Conservation (phyloP, 768 basidiomycete genomes). For the Tricholoma bakamatsutake region DNA sequence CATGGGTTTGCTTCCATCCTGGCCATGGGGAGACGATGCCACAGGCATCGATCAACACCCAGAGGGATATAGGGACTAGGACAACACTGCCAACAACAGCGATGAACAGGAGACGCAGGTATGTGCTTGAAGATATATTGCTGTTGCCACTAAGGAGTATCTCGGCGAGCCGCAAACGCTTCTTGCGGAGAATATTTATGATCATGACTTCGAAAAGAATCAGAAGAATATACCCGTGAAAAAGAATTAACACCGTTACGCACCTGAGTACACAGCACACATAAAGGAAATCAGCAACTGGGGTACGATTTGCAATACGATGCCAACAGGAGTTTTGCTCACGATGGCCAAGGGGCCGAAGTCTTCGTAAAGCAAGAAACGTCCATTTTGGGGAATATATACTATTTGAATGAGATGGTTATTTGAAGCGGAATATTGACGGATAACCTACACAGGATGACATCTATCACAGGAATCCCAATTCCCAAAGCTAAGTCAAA, state of each 20-base stretch:
- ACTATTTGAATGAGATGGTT: constrained; percentile 23
- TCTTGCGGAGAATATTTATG: constrained; percentile 34
- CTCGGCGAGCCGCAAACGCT: constrained; percentile 9
- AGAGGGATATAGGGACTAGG: not conserved
- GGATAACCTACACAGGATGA: constrained; percentile 26
- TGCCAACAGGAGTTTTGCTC: constrained; percentile 40
- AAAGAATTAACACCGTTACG: constrained; percentile 10
- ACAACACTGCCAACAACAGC: constrained; percentile 27
- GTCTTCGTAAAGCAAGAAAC: constrained; percentile 54
- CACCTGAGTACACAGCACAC: constrained; percentile 31
- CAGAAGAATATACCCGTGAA: not conserved
- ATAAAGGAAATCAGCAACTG: constrained; percentile 33
- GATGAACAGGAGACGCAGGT: constrained; percentile 54
- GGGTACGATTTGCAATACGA: constrained; percentile 36
- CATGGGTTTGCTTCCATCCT: constrained; percentile 26
- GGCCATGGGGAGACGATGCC: not conserved
- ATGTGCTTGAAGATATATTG: constrained; percentile 41
- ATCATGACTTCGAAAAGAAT: constrained; percentile 20
- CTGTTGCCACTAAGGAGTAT: constrained; percentile 15
- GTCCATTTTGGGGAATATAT: constrained; percentile 49
- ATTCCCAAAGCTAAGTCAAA: not conserved
- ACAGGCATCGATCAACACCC: not conserved
- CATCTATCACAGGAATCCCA: not conserved
- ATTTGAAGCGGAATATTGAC: not conserved
- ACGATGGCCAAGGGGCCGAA: constrained; percentile 48